A percentile compares a stretch with the other conserved stretches of the same genome.
phyloP scores from a whole-genome alignment of 768 basidiomycete genomes.

The Russula virescens region DNA sequence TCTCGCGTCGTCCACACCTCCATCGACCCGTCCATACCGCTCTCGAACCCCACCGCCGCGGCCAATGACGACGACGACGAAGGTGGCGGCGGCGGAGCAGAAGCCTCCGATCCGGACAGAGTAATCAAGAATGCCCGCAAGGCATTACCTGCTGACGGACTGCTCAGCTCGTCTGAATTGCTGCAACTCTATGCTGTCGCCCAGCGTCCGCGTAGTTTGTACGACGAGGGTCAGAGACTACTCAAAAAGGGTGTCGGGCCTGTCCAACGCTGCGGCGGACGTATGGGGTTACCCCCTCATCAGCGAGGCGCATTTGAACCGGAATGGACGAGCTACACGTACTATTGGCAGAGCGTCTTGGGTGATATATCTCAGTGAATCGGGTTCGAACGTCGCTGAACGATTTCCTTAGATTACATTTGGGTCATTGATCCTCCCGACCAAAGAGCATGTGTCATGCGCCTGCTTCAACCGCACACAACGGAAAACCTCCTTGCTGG shows the following conservation, averaged over 20 bases:
- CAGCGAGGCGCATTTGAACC: slow-evolving; percentile 65
- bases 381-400: slow-evolving; percentile 1
- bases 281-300: slow-evolving; percentile 36
- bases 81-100: slow-evolving; percentile 16
- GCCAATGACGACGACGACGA: slow-evolving; percentile 42
- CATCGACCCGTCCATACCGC: slow-evolving; percentile 53
- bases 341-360: slow-evolving; percentile 77
- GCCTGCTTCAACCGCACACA: slow-evolving; percentile 57
- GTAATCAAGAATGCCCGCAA: slow-evolving; percentile 69
- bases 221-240: slow-evolving; percentile 47
- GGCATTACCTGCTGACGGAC: slow-evolving; percentile 56
- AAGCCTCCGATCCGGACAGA: slow-evolving; percentile 52
- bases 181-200: slow-evolving; percentile 38
- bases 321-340: slow-evolving; percentile 83
- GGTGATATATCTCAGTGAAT: slow-evolving; percentile 40
- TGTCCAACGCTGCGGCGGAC: slow-evolving; percentile 40
- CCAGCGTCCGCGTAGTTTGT: slow-evolving; percentile 53
- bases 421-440: slow-evolving; percentile 56
- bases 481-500: slow-evolving; percentile 59
- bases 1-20: slow-evolving; percentile 73
- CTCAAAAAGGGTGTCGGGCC: neutral
- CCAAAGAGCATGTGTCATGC: slow-evolving; percentile 35
- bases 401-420: slow-evolving; percentile 67
- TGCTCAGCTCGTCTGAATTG: slow-evolving; percentile 59
- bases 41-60: slow-evolving; percentile 22